Evolutionary conservation across 2,329 filamentous ascomycete species (phyloP).

Genomic region (Xylariales sp.): DNA sequence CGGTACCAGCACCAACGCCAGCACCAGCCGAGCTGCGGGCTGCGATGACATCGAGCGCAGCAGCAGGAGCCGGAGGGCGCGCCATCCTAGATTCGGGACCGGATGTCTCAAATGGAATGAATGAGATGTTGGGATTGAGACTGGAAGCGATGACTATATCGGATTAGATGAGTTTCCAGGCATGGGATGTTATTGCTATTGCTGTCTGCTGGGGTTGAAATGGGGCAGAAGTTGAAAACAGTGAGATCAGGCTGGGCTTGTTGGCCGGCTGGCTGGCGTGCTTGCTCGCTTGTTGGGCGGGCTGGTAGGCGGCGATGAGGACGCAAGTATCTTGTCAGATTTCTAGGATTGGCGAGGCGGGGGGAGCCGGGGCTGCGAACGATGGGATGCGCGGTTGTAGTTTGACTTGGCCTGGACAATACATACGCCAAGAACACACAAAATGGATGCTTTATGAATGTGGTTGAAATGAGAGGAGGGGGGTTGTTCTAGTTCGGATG

Average conservation of each 20-base stretch:
- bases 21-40: conserved; percentile 36
- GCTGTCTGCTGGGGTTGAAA: neutral
- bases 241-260: conserved; percentile 11
- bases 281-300: too few species aligned
- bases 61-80: conserved; percentile 47
- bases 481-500: too few species aligned
- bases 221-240: neutral
- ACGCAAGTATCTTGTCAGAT: conserved; percentile 9
- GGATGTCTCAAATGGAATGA: conserved; percentile 1
- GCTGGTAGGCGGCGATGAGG: neutral
- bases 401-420: too few species aligned
- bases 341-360: conserved; percentile 23
- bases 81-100: conserved; percentile 33
- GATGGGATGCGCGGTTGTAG: conserved; percentile 9
- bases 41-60: conserved; percentile 50
- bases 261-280: too few species aligned
- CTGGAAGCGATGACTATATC: conserved; percentile 20
- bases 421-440: too few species aligned
- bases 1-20: conserved; percentile 4
- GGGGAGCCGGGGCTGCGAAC: conserved; percentile 9
- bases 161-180: conserved; percentile 10
- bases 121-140: conserved; percentile 3
- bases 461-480: too few species aligned
- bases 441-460: too few species aligned
- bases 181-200: conserved; percentile 11